Evolutionary conservation across 2,329 filamentous ascomycete species (phyloP), one percentile per base, ranked within the genome.

Genomic region (Thelonectria olida): DNA sequence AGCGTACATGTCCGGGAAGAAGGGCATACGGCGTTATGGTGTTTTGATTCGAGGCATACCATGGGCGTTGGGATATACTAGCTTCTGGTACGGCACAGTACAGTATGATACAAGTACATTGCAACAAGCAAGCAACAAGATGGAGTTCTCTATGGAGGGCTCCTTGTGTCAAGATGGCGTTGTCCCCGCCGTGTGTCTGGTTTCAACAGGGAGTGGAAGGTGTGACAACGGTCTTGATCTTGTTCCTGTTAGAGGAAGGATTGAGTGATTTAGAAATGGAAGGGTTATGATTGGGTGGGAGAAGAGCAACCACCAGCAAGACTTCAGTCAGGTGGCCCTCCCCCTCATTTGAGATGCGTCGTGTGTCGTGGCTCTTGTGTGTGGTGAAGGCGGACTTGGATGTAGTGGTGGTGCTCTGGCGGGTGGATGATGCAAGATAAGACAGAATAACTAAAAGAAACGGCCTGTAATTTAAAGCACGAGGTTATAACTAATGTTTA

Each of bases 41-140:
- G 58, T 61, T 61, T 61, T 61, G 58, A 55, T 61, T 55, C 52
- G 52, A 61, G 58, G 58, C 58, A 61, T 61, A 61, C 58, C 58
- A 61, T 47, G 52, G 58, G 58, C 58, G 58, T 61, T 61, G 58
- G 58, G 51, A 61, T 61, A 61, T 61, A 61, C 58, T 55, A 54
- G 52, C 53, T 61, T 52, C 56, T 31, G 56, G 52, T 51, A 38
- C 52, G 39, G 47, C 47, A 45, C 45, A 45, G 44, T 51, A 50
- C 51, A 54, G 50, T 41, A 49, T 42, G 38, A 27, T 45, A 27
- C 22, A 45, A 10, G 58, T 61, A 56, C 36, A 49, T 45, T 49
- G 48, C 53, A 56, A 49, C 53, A 45, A 56, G 47, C 44, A 25
- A 56, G 39, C 51, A 54, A 50, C 38, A 45, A 54, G 51, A 60